Evolutionary conservation across 1,139 yeast genomes (phyloP).

Genomic region (Suhomyces panamericanus): DNA sequence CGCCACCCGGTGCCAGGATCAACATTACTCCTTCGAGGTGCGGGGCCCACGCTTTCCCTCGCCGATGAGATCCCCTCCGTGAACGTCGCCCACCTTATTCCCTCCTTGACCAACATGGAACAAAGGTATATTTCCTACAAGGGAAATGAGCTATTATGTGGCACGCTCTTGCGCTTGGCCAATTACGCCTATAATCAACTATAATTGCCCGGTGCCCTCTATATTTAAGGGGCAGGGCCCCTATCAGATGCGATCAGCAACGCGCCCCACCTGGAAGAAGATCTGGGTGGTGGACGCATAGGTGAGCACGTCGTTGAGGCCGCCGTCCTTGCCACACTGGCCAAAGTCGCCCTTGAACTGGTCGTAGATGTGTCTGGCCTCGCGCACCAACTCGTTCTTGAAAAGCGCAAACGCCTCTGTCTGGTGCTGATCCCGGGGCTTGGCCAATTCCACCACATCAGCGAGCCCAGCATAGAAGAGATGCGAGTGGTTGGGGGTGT

Average conservation of each 20-base stretch:
- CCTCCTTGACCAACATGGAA: constrained; percentile 4
- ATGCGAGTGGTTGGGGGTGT: constrained; percentile 15
- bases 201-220: too few relatives aligned
- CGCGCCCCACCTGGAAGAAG: constrained; percentile 21
- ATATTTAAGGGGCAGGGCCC: neutral
- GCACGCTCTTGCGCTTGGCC: constrained; percentile 8
- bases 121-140: constrained; percentile 3
- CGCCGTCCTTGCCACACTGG: constrained; percentile 13
- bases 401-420: constrained; percentile 20
- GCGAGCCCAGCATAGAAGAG: constrained; percentile 18
- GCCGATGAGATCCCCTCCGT: constrained; percentile 2
- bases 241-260: constrained; percentile 17
- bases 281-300: constrained; percentile 26
- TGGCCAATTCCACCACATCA: constrained; percentile 18
- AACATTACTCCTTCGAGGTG: constrained; percentile 3
- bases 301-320: constrained; percentile 17
- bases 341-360: constrained; percentile 8
- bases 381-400: constrained; percentile 23
- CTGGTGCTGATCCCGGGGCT: constrained; percentile 20
- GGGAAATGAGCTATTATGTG: constrained; percentile 8
- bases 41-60: constrained; percentile 8
- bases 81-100: constrained; percentile 8
- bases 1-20: neutral
- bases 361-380: constrained; percentile 26
- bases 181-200: constrained; percentile 11